A percentile compares a stretch with the other conserved stretches of the same genome.
Evolutionary conservation across 768 basidiomycete species (phyloP).

Genomic region (Infundibulicybe gibba): DNA sequence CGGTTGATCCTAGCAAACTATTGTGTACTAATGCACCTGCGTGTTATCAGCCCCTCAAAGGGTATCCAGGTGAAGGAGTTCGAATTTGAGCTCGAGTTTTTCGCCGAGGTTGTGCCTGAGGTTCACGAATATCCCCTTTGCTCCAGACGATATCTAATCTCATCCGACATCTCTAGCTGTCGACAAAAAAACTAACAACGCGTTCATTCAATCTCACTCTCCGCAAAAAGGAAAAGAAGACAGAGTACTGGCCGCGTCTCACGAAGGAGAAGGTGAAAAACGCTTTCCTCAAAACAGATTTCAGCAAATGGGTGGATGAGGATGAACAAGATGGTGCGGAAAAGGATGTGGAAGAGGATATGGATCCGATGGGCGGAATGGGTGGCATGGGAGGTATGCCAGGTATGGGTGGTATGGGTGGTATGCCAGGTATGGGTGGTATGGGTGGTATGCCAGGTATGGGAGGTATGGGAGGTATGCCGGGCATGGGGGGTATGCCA

Average conservation of each 20-base stretch:
- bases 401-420: constrained; percentile 48
- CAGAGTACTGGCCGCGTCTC: constrained; percentile 90
- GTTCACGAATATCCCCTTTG: constrained; percentile 32
- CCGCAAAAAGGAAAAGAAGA: constrained; percentile 73
- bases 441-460: constrained; percentile 58
- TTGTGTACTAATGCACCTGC: constrained; percentile 8
- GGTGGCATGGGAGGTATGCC: constrained; percentile 46
- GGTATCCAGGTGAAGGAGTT: constrained; percentile 57
- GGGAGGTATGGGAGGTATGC: constrained; percentile 56
- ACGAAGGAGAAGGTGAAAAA: constrained; percentile 84
- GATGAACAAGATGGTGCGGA: constrained; percentile 83
- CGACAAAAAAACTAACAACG: constrained; percentile 55
- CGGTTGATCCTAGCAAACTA: not conserved
- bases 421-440: constrained; percentile 46
- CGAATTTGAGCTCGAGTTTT: constrained; percentile 76
- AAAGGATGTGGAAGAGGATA: constrained; percentile 39
- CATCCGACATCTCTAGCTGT: constrained; percentile 36
- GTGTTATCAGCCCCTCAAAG: constrained; percentile 26
- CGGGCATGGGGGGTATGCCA: constrained; percentile 43
- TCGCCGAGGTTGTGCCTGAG: constrained; percentile 71
- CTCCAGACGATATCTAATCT: constrained; percentile 2
- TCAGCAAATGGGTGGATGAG: constrained; percentile 94
- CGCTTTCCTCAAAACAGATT: constrained; percentile 90
- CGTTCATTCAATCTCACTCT: constrained; percentile 68
- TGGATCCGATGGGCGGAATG: constrained; percentile 44